These are phyloP conservation scores for Malus fusca DNA, from an alignment of 306 rosid species.

Conservation along the genomic window DNA sequence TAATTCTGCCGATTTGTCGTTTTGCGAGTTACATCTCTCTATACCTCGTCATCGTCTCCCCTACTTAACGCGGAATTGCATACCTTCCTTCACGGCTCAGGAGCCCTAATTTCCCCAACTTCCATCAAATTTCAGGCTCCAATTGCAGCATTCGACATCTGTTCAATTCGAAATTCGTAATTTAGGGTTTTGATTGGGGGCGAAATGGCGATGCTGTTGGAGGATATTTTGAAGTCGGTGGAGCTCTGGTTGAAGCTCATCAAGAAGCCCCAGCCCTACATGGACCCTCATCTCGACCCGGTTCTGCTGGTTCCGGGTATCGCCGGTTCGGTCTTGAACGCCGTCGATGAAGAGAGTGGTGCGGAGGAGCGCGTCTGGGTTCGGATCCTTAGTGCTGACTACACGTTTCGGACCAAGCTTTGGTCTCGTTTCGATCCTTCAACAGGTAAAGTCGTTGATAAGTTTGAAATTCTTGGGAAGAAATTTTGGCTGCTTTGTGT, in stretches of 20 bases:
- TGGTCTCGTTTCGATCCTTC: slow-evolving; percentile 90
- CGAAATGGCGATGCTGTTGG: slow-evolving; percentile 57
- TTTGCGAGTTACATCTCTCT: background rate
- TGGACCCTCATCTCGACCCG: slow-evolving; percentile 79
- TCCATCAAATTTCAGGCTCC: background rate
- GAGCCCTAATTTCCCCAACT: background rate
- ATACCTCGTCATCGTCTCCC: background rate
- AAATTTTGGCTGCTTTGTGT: background rate
- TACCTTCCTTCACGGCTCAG: background rate
- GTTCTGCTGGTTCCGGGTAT: slow-evolving; percentile 82
- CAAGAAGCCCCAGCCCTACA: slow-evolving; percentile 48
- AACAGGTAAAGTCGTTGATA: slow-evolving; percentile 36
- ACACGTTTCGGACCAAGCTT: slow-evolving; percentile 65
- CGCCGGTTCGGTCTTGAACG: slow-evolving; percentile 75
- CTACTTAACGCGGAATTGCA: background rate
- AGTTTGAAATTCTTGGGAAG: background rate
- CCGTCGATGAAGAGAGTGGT: slow-evolving; percentile 43
- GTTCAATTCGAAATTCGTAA: background rate
- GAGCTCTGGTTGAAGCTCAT: slow-evolving; percentile 68
- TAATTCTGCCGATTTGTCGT: background rate
- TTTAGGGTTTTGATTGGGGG: slow-evolving; percentile 8
- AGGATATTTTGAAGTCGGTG: slow-evolving; percentile 56
- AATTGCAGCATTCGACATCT: background rate
- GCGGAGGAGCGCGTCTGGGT: slow-evolving; percentile 84
- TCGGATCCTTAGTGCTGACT: slow-evolving; percentile 66